Percentiles rank a stretch among this genome's conserved stretches.
Evolutionary conservation across 164 flowering plant species (phyloP).

Genomic region (Tetrastigma voinierianum): DNA sequence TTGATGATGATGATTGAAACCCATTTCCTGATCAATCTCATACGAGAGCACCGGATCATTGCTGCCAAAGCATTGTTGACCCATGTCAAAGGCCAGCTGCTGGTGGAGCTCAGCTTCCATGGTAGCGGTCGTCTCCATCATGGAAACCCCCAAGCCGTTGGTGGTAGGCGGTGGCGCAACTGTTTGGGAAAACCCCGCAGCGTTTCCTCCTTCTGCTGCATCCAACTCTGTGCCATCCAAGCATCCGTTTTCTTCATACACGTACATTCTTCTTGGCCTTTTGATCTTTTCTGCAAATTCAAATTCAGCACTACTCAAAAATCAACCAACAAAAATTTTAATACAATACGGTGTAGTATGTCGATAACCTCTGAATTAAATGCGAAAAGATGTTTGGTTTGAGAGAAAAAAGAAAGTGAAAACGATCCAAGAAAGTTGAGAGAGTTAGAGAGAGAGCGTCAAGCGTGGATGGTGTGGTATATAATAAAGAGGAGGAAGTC

Average conservation of each 20-base stretch:
- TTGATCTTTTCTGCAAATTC: background rate
- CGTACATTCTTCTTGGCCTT: constrained; percentile 3
- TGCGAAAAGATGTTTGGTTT: too few relatives aligned
- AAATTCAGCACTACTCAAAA: background rate
- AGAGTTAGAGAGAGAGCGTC: background rate
- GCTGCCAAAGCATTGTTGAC: constrained; percentile 18
- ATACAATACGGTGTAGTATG: too few relatives aligned
- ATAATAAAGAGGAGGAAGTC: background rate
- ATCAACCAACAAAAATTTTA: background rate
- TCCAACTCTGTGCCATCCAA: constrained; percentile 37
- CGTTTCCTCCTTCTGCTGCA: constrained; percentile 16
- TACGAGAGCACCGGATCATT: constrained; percentile 11
- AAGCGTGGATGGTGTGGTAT: background rate
- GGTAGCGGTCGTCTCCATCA: constrained; percentile 26
- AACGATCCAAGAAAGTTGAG: too few relatives aligned
- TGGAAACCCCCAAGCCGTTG: constrained; percentile 27
- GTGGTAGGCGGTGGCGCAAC: constrained; percentile 9
- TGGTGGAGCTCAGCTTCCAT: constrained; percentile 30
- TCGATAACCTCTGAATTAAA: too few relatives aligned
- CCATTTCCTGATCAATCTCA: constrained; percentile 26
- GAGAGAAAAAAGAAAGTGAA: too few relatives aligned
- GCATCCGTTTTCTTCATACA: constrained; percentile 37
- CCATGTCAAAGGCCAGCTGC: constrained; percentile 25
- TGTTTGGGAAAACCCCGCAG: constrained; percentile 11
- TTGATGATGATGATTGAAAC: constrained; percentile 14